These are phyloP conservation scores for Lipomyces chichibuensis DNA, from an alignment of 805 yeast genomes.

Conservation along the genomic window DNA sequence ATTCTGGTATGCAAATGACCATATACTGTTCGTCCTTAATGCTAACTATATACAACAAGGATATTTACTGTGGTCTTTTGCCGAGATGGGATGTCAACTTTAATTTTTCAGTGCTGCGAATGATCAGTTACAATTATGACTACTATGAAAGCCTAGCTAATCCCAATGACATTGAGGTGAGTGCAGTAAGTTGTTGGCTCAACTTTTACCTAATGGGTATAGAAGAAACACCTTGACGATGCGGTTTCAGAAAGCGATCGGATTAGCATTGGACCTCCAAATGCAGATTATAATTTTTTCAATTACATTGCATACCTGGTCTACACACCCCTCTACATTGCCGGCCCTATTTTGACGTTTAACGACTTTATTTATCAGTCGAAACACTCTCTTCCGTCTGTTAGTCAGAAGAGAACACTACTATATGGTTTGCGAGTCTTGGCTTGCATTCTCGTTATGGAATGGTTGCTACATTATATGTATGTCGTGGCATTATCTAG, in stretches of 20 bases:
- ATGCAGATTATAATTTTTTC: slow-evolving; percentile 60
- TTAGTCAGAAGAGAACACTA: slow-evolving; percentile 55
- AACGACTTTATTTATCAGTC: slow-evolving; percentile 84
- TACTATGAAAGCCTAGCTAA: slow-evolving; percentile 44
- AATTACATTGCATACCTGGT: slow-evolving; percentile 76
- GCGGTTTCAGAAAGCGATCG: slow-evolving; percentile 63
- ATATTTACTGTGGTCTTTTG: slow-evolving; percentile 73
- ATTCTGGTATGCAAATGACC: slow-evolving; percentile 43
- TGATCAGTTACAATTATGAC: slow-evolving; percentile 83
- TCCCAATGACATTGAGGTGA: slow-evolving; percentile 29
- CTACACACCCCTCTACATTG: slow-evolving; percentile 88
- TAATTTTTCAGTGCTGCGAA: slow-evolving; percentile 83
- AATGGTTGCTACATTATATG: slow-evolving; percentile 78
- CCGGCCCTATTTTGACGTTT: slow-evolving; percentile 93
- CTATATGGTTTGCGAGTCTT: slow-evolving; percentile 69
- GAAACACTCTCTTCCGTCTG: slow-evolving; percentile 60
- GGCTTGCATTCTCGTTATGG: slow-evolving; percentile 85
- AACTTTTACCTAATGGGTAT: slow-evolving; percentile 6
- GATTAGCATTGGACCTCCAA: slow-evolving; percentile 62
- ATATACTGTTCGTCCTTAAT: background rate
- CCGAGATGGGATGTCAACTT: slow-evolving; percentile 95
- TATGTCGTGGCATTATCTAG: slow-evolving; percentile 94
- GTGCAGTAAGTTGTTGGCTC: background rate
- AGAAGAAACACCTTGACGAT: slow-evolving; percentile 29
- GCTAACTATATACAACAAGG: slow-evolving; percentile 17